Evolutionary conservation across 805 yeast species (phyloP), one percentile per base, ranked within the genome.

Genomic region (Candida chilensis): DNA sequence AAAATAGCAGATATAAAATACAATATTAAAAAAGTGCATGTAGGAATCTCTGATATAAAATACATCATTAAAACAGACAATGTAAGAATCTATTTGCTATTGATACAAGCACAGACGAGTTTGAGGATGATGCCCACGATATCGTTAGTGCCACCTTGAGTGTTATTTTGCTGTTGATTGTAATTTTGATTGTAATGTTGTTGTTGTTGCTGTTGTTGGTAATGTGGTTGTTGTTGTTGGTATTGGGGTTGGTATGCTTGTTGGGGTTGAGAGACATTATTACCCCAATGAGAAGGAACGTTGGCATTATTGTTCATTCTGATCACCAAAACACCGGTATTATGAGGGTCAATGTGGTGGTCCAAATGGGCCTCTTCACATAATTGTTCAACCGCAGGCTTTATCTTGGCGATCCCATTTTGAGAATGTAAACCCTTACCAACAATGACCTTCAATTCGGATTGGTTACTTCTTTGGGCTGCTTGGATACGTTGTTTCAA

Each of bases 401-500:
- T 83, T 42, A 90, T 56, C 52, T 87, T 88, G 25, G 95, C 88
- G 31, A 85, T 71, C 10, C 94, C 94, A 40, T 75, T 64, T 31
- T 68, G 64, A 1, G 95, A 84, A 50, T 88, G 97, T 25, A 75
- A 48, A 5, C 96, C 97, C 54, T 90, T 90, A 7, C 97, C 97
- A 7, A 87, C 96, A 50, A 90, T 88, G 14, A 86, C 92, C 38
- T 75, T 72, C 27, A 90, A 57, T 29, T 69, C 72, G 3, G 68
- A 52, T 46, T 84, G 92, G 32, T 71, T 60, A 19, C 67, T 56
- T 16, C 73, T 59, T 22, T 47, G 47, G 11, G 74, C 85, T 17
- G 74, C 75, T n/a, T 67, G 65, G 29, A 90, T 69, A 34, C 97
- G 67, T 36, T 71, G 74, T 41, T 79, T 83, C 39, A 90, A 62